Base-by-base conservation (phyloP, 2,329 filamentous ascomycete genomes). In the Sporothrix curviconia region DNA sequence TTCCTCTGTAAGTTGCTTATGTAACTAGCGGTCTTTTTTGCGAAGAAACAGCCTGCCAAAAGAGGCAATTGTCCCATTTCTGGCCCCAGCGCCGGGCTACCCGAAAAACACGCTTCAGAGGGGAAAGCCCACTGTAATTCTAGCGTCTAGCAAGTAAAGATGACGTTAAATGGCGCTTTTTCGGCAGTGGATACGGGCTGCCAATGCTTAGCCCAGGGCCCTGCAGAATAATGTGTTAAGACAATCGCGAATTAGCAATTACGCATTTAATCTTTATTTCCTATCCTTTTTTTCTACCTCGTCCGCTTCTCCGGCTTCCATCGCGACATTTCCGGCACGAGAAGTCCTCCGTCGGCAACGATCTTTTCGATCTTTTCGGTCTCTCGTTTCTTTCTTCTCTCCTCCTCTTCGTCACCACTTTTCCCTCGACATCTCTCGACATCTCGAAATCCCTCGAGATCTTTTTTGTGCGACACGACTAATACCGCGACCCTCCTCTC, bases 231-330 rank as follows among this genome's bases (percentile, higher is more conserved):
- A n/a, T n/a, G n/a, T n/a, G n/a, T n/a, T n/a, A 17, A 0, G 17
- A 17, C 46, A 25, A 50, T 50, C 49, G 34, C 49, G 49, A 34
- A 39, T 40, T 51, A 37, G 34, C 52, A 37, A 55, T 55, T 44
- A 32, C 52, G 19, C 4, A 14, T 36, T 24, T 11, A 2, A n/a
- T 55, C 22, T 46, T 55, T 25, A 15, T 17, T 34, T 39, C 19
- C 14, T 51, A 7, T 44, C 42, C 14, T 30, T 24, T 37, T 54
- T 14, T 34, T 34, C 51, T 17, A 40, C 36, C 14, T 17, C 22
- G 17, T 24, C 24, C 15, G 46, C 47, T 42, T 55, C 30, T 42
- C 40, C n/a, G 32, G 22, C 49, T 51, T 51, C 49, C 49, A 51
- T 54, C 51, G 37, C 39, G 37, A 42, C 39, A 32, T 24, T 43